Conservation (phyloP, 208 protist genomes). For the Leishmania aethiopica region DNA sequence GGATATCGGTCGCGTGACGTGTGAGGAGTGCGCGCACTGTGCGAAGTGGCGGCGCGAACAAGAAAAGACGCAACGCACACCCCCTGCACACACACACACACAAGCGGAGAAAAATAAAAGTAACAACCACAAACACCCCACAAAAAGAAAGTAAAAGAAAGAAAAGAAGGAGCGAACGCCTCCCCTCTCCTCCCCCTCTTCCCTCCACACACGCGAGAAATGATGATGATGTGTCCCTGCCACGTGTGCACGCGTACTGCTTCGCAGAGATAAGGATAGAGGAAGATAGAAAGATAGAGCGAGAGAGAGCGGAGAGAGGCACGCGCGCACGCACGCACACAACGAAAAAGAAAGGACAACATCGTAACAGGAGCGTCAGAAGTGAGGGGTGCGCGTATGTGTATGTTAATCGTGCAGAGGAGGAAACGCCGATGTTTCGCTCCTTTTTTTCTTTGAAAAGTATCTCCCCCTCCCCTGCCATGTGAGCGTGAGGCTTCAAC, state of each 20-base stretch:
- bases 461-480: too few relatives aligned
- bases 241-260: not conserved
- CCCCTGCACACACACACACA: too few relatives aligned
- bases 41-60: not conserved
- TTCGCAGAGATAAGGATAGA: not conserved
- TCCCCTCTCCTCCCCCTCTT: not conserved
- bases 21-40: not conserved
- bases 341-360: not conserved
- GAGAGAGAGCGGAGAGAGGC: not conserved
- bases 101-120: not conserved
- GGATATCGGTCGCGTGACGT: not conserved
- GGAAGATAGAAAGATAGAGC: not conserved
- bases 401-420: not conserved
- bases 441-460: not conserved
- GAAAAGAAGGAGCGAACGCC: not conserved
- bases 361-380: not conserved
- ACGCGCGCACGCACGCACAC: not conserved
- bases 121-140: not conserved
- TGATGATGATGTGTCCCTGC: too few relatives aligned
- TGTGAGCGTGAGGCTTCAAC: not conserved
- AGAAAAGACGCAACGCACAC: not conserved
- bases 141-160: not conserved
- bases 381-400: not conserved
- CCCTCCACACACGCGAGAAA: not conserved
- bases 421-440: not conserved